phyloP scores from a whole-genome alignment of 140 eudicot species.

The Oenanthe javanica region DNA sequence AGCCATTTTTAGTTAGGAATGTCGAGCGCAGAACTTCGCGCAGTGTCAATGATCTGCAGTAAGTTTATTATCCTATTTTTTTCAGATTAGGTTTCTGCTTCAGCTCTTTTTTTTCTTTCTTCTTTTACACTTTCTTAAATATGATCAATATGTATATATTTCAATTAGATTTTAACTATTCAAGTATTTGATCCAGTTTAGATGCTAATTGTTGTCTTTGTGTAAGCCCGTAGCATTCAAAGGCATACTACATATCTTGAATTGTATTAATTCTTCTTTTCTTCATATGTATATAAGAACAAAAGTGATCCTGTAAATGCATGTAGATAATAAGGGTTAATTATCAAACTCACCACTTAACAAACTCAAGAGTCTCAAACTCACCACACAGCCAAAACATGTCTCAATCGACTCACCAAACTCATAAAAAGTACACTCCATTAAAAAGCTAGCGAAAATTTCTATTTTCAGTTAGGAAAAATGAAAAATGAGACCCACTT shows the following conservation, averaged over 20 bases:
- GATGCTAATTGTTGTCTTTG: neutral
- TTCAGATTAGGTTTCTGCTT: neutral
- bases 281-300: neutral
- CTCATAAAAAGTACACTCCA: too few relatives aligned
- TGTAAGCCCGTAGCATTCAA: neutral
- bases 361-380: too few relatives aligned
- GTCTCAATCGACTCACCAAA: too few relatives aligned
- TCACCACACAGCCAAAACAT: too few relatives aligned
- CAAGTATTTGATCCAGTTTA: neutral
- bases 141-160: neutral
- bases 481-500: too few relatives aligned
- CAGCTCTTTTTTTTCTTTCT: neutral
- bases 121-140: neutral
- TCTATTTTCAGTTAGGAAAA: too few relatives aligned
- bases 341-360: too few relatives aligned
- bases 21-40: slow-evolving; percentile 96
- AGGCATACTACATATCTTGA: neutral
- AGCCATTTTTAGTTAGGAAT: slow-evolving; percentile 80
- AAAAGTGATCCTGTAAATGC: neutral
- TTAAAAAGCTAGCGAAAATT: too few relatives aligned
- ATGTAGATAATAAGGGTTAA: neutral
- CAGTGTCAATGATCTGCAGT: slow-evolving; percentile 85
- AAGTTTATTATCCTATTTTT: slow-evolving; percentile 28
- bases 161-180: neutral
- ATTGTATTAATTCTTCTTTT: neutral